A percentile compares a stretch with the other conserved stretches of the same genome.
phyloP scores from a whole-genome alignment of 495 filamentous ascomycete species.

The Aspergillus cristatus region DNA sequence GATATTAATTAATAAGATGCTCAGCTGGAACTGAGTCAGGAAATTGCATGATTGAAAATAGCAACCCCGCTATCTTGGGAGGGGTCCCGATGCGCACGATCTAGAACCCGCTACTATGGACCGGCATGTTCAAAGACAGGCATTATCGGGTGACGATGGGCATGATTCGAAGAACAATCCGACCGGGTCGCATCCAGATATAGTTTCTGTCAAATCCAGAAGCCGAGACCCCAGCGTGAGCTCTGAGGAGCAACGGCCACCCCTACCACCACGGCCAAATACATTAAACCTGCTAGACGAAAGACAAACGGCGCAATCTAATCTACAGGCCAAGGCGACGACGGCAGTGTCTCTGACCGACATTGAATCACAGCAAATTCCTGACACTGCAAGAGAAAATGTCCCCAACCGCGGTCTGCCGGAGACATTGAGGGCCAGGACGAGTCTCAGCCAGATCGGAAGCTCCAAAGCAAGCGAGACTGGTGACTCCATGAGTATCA shows the following conservation, averaged over 20 bases:
- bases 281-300: conserved; percentile 35
- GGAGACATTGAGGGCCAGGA: conserved; percentile 26
- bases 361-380: conserved; percentile 60
- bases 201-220: conserved; percentile 1
- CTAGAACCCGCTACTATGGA: background rate
- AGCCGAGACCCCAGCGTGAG: conserved; percentile 16
- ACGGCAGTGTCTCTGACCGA: conserved; percentile 75
- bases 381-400: conserved; percentile 54
- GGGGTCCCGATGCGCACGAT: background rate
- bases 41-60: background rate
- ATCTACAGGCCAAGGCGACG: conserved; percentile 64
- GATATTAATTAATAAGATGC: no score
- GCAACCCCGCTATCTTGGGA: background rate
- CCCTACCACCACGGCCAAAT: conserved; percentile 59
- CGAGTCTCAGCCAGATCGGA: conserved; percentile 38
- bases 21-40: no score
- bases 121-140: background rate
- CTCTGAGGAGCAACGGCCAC: conserved; percentile 43
- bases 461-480: conserved; percentile 48
- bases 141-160: background rate
- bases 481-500: conserved; percentile 76
- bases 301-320: conserved; percentile 21
- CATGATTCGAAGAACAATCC: conserved; percentile 4
- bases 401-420: conserved; percentile 33
- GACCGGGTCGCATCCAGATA: conserved; percentile 2